Conservation (phyloP, 1,284 basidiomycete genomes). For the Coniferiporia sulphurascens region DNA sequence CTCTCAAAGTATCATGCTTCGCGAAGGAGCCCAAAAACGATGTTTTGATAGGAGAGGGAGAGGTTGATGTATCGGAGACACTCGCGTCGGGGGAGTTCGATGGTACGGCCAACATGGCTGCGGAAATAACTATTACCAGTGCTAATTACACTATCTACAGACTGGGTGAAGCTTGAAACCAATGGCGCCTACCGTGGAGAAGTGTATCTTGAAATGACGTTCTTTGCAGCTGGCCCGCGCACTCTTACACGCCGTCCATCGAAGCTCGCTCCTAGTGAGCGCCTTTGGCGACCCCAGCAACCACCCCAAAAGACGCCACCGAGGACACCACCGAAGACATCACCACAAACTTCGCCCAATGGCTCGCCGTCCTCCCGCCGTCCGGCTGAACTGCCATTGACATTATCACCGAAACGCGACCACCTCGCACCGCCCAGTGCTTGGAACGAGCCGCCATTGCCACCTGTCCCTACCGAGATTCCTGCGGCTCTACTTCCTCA, state of each 20-base stretch:
- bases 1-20: conserved; percentile 59
- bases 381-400: neutral
- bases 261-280: conserved; percentile 40
- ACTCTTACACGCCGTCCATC: conserved; percentile 42
- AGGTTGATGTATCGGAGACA: conserved; percentile 61
- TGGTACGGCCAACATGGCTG: conserved; percentile 39
- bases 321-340: neutral
- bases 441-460: conserved; percentile 2
- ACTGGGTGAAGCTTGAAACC: conserved; percentile 60
- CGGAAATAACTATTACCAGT: neutral
- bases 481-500: conserved; percentile 1
- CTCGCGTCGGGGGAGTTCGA: conserved; percentile 72
- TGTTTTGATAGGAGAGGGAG: conserved; percentile 56
- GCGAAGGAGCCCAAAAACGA: conserved; percentile 57
- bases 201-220: conserved; percentile 77
- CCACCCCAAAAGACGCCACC: conserved; percentile 9
- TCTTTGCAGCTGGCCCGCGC: conserved; percentile 55
- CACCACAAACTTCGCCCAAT: neutral
- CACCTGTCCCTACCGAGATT: conserved; percentile 7
- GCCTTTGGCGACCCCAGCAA: conserved; percentile 27
- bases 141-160: conserved; percentile 30
- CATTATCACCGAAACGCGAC: neutral
- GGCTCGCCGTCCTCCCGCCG: neutral
- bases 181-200: conserved; percentile 54
- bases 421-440: conserved; percentile 7